Evolutionary conservation across 73 alveolate genomes (phyloP).

Genomic region (Paraurostyla sp.): DNA sequence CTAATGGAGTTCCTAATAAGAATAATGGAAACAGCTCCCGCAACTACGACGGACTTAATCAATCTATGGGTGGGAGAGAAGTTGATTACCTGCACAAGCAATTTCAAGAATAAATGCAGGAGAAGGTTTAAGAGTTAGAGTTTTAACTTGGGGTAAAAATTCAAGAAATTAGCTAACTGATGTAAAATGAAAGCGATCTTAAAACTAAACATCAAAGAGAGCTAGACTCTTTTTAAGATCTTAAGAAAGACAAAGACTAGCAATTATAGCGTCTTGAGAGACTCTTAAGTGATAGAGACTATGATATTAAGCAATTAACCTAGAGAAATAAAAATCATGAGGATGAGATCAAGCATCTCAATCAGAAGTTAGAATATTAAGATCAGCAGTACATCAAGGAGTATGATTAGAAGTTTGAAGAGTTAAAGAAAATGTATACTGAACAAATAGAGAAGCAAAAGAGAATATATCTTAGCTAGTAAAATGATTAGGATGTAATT

Average conservation of each 20-base stretch:
- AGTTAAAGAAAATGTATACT: conserved; percentile 20
- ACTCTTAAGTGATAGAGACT: conserved; percentile 41
- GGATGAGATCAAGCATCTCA: conserved; percentile 15
- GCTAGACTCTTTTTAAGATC: neutral
- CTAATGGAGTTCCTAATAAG: neutral
- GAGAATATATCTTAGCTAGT: neutral
- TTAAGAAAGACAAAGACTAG: conserved; percentile 4
- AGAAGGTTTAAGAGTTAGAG: conserved; percentile 31
- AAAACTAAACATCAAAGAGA: conserved; percentile 5
- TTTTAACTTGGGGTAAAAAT: neutral
- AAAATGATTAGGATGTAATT: conserved; percentile 45
- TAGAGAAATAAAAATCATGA: neutral
- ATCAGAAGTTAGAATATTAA: neutral
- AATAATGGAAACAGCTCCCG: too few species aligned
- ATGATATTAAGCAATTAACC: conserved; percentile 2
- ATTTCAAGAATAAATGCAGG: conserved; percentile 22
- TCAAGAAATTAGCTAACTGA: neutral
- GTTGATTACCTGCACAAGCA: neutral
- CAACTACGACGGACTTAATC: neutral
- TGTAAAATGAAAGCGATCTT: neutral
- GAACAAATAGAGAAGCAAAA: conserved; percentile 42
- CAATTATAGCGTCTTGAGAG: neutral
- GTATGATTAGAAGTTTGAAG: conserved; percentile 36
- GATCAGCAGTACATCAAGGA: neutral
- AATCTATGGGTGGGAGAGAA: conserved; percentile 34